A percentile compares a stretch with the other conserved stretches of the same genome.
These are phyloP conservation scores for Vairimorpha necatrix DNA, from an alignment of 371 early-diverging fungal species.

Conservation along the genomic window DNA sequence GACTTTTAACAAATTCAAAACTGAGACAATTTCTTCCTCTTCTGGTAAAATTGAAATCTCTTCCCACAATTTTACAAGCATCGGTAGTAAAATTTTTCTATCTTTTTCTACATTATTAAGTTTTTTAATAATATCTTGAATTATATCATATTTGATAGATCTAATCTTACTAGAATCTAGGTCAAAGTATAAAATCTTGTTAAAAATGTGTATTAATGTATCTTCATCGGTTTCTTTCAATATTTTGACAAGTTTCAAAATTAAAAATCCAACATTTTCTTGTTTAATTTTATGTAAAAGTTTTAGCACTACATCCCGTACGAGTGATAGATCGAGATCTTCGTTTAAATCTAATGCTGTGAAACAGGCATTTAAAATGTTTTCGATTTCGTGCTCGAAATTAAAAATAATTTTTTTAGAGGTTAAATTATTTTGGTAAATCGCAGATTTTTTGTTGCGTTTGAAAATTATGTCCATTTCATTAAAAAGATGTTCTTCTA, in stretches of 20 bases:
- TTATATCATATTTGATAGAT: not conserved
- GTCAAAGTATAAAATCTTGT: not conserved
- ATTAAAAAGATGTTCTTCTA: conserved; percentile 5
- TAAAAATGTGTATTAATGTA: not conserved
- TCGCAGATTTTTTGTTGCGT: not conserved
- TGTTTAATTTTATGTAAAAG: not conserved
- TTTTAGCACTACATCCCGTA: not conserved
- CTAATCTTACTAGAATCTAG: not conserved
- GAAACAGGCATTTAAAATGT: not conserved
- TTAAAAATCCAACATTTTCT: not conserved
- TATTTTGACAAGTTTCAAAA: not conserved
- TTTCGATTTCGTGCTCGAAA: not conserved
- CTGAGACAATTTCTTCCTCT: conserved; percentile 17
- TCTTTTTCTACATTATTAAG: not conserved
- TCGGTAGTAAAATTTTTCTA: conserved; percentile 13
- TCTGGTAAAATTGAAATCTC: conserved; percentile 17
- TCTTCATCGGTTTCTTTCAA: not conserved
- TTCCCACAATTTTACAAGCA: conserved; percentile 10
- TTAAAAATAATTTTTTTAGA: not conserved
- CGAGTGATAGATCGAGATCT: not conserved
- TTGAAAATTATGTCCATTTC: not conserved
- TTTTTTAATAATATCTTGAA: not conserved
- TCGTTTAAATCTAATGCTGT: not conserved
- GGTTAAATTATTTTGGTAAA: not conserved
- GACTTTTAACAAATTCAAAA: conserved; percentile 6